These are phyloP conservation scores for Diaporthe ampelina DNA, from an alignment of 2,329 filamentous ascomycete species.

Conservation along the genomic window DNA sequence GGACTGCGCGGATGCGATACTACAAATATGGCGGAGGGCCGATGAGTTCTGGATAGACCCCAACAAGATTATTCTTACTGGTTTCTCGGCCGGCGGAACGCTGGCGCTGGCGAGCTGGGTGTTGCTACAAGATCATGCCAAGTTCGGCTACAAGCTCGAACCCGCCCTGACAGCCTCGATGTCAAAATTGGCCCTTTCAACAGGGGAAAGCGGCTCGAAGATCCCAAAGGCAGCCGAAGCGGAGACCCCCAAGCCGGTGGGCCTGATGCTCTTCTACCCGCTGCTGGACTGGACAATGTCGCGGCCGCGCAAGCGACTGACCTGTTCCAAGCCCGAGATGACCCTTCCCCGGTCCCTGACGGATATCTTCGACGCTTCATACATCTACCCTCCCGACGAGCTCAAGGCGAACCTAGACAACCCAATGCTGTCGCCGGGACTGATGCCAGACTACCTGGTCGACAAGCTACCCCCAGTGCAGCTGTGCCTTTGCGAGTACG, in stretches of 20 bases:
- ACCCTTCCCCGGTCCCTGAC: conserved; percentile 71
- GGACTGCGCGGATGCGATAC: conserved; percentile 73
- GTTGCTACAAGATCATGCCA: conserved; percentile 49
- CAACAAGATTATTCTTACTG: conserved; percentile 69
- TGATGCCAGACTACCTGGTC: conserved; percentile 67
- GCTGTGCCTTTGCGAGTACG: conserved; percentile 74
- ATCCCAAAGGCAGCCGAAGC: conserved; percentile 47
- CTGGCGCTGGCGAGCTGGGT: conserved; percentile 63
- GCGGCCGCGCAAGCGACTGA: conserved; percentile 68
- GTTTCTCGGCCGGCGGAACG: conserved; percentile 75
- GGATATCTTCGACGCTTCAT: conserved; percentile 73
- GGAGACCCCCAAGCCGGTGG: conserved; percentile 60
- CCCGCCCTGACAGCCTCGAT: conserved; percentile 51
- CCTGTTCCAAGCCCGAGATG: conserved; percentile 67
- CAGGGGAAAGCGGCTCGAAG: conserved; percentile 54
- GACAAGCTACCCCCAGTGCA: conserved; percentile 66
- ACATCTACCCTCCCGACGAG: conserved; percentile 67
- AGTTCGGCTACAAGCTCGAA: conserved; percentile 51
- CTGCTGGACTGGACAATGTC: conserved; percentile 72
- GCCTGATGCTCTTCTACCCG: conserved; percentile 73
- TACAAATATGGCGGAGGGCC: conserved; percentile 71
- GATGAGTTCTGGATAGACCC: conserved; percentile 70
- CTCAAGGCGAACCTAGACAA: conserved; percentile 60
- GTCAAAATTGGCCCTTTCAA: conserved; percentile 41
- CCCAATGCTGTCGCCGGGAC: conserved; percentile 70